Percentiles rank a stretch among this genome's conserved stretches.
Evolutionary conservation across 164 flowering plant species (phyloP).

Genomic region (Magnolia kwangsiensis): DNA sequence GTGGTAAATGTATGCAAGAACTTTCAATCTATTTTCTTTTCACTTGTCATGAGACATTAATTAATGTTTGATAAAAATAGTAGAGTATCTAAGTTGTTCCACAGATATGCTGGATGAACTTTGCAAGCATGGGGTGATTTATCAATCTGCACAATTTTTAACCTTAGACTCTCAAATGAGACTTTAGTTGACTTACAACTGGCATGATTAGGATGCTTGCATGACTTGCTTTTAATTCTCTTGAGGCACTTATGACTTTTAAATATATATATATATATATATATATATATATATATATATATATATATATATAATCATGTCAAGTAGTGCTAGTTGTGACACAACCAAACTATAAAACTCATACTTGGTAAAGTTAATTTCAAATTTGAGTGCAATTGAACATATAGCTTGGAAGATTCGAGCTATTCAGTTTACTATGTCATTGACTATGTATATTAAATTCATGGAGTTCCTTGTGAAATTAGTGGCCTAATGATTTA

Average conservation of each 20-base stretch:
- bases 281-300: too few relatives aligned
- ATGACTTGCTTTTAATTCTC: conserved; percentile 70
- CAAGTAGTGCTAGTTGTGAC: too few relatives aligned
- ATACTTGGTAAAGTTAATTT: too few relatives aligned
- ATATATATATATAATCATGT: too few relatives aligned
- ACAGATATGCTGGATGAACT: conserved; percentile 61
- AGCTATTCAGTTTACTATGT: too few relatives aligned
- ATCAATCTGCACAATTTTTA: conserved; percentile 50
- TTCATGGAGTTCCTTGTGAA: too few relatives aligned
- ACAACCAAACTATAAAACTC: too few relatives aligned
- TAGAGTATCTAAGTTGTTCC: conserved; percentile 40
- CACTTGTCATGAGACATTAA: conserved; percentile 74
- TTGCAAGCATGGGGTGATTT: conserved; percentile 66
- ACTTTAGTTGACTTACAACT: conserved; percentile 44
- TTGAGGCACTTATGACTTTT: conserved; percentile 54
- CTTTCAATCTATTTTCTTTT: conserved; percentile 58
- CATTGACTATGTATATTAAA: too few relatives aligned
- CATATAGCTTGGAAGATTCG: too few relatives aligned
- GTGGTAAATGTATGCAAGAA: conserved; percentile 83
- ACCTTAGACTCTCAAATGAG: conserved; percentile 48
- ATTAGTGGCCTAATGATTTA: too few relatives aligned
- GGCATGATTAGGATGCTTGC: conserved; percentile 70
- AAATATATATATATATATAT: too few relatives aligned
- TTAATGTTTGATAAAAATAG: conserved; percentile 70
- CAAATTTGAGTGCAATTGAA: too few relatives aligned